Conservation (phyloP, 2,329 filamentous ascomycete species). For the Phyllosticta citribraziliensis region DNA sequence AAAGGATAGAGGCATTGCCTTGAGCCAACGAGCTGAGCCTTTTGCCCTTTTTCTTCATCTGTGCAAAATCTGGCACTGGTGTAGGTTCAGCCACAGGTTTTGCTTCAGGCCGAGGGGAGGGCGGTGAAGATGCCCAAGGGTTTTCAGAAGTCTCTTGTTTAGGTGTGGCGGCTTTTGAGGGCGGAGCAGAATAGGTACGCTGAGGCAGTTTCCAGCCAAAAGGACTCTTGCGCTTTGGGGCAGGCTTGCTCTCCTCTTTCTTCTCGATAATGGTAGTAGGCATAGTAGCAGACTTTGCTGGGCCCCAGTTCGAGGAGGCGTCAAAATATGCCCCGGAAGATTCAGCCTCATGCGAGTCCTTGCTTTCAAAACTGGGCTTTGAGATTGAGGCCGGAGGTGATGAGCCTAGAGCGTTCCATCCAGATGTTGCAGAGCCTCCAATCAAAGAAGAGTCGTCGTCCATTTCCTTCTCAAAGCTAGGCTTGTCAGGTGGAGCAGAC, state of each 20-base stretch:
- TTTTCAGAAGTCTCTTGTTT: background rate
- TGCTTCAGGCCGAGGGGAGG: background rate
- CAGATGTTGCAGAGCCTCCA: background rate
- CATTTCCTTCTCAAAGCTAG: background rate
- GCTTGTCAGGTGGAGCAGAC: background rate
- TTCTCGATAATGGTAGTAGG: background rate
- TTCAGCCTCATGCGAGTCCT: background rate
- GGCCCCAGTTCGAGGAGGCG: background rate
- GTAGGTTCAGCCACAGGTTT: background rate
- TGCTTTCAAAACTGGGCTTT: background rate
- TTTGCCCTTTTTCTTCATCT: constrained; percentile 4
- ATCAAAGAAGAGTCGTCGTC: background rate
- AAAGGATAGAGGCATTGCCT: background rate
- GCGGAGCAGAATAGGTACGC: background rate
- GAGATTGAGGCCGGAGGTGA: background rate
- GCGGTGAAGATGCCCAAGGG: background rate
- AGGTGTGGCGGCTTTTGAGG: background rate
- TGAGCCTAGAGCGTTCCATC: background rate
- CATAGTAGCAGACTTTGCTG: background rate
- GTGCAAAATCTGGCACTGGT: background rate
- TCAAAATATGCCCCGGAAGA: background rate
- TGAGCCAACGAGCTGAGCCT: constrained; percentile 5
- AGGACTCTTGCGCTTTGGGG: background rate
- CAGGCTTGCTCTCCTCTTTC: background rate
- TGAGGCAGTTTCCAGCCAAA: background rate